Evolutionary conservation across 1,284 basidiomycete genomes (phyloP).

Genomic region (Puccinia triticina): DNA sequence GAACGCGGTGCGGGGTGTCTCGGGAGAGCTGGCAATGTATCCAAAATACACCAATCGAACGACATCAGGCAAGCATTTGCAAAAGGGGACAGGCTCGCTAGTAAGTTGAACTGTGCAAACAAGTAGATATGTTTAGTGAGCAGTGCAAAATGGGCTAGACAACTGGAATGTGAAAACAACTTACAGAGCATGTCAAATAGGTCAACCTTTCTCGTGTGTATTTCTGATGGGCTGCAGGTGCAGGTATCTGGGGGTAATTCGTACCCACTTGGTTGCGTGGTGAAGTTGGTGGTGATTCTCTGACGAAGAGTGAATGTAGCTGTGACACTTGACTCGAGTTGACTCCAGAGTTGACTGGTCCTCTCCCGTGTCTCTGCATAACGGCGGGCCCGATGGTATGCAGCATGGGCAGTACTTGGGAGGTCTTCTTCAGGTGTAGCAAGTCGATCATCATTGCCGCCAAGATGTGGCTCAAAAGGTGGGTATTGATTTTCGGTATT

Average conservation of each 20-base stretch:
- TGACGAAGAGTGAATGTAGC: neutral
- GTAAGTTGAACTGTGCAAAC: neutral
- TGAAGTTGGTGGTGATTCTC: neutral
- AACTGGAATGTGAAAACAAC: neutral
- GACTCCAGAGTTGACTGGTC: neutral
- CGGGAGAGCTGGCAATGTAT: slow-evolving; percentile 16
- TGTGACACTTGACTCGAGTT: neutral
- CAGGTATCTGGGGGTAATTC: neutral
- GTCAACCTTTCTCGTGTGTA: neutral
- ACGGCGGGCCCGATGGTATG: too few relatives aligned
- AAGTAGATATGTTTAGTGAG: neutral
- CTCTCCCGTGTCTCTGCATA: too few relatives aligned
- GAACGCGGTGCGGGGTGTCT: neutral
- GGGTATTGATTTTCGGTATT: too few relatives aligned
- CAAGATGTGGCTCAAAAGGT: too few relatives aligned
- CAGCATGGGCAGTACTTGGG: too few relatives aligned
- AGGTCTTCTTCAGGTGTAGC: too few relatives aligned
- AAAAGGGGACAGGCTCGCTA: neutral
- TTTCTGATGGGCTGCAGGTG: neutral
- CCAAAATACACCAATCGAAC: neutral
- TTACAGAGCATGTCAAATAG: neutral
- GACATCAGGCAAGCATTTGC: slow-evolving; percentile 4
- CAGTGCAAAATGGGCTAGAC: neutral
- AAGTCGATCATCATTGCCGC: too few relatives aligned
- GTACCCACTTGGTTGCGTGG: too few relatives aligned